Evolutionary conservation across 805 yeast species (phyloP), one percentile per base, ranked within the genome.

Genomic region (Millerago galiae): DNA sequence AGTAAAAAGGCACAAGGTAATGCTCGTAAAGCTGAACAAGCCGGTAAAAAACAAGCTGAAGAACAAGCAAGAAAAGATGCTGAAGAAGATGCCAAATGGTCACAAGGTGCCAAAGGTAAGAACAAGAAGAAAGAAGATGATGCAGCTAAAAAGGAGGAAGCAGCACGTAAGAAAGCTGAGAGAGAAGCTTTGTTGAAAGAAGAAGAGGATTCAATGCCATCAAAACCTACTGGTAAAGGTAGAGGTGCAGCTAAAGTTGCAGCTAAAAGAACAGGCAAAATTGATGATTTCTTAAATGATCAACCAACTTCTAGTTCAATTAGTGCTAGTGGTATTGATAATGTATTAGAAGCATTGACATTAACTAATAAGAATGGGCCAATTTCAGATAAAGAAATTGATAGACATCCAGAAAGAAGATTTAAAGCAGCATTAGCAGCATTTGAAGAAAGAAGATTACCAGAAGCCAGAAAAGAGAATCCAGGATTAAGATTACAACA

Each of bases 341-440:
- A 75, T 55, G 93, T 91, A 2, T 66, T 86, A 48, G 87, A 84
- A 41, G 95, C 95, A 4, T 70, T 86, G 56, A 72, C 85, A 5
- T 69, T 86, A 61, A 74, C 89, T 11, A 66, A 69, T 18, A 74
- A 68, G 36, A 75, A 70, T 41, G 76, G 71, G 25, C 83, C 77
- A 40, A 81, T 81, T 27, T 62, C 67, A 34, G 65, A 65, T 47
- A 79, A 79, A 55, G 86, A 79, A 40, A 69, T 86, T 40, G 95
- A 86, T 46, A 79, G 88, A 61, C 95, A 86, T 53, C 95, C 95
- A 9, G 95, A 86, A 67, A 77, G 95, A 64, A 75, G 95, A 58
- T 83, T 81, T 63, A 86, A 85, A 67, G 87, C 91, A 21, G 95
- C 95, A 0, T 69, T 70, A 43, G 71, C 77, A 11, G 87, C 85